Evolutionary conservation across 225 moss, liverwort and hornwort genomes (phyloP).

Genomic region (Lunularia cruciata): DNA sequence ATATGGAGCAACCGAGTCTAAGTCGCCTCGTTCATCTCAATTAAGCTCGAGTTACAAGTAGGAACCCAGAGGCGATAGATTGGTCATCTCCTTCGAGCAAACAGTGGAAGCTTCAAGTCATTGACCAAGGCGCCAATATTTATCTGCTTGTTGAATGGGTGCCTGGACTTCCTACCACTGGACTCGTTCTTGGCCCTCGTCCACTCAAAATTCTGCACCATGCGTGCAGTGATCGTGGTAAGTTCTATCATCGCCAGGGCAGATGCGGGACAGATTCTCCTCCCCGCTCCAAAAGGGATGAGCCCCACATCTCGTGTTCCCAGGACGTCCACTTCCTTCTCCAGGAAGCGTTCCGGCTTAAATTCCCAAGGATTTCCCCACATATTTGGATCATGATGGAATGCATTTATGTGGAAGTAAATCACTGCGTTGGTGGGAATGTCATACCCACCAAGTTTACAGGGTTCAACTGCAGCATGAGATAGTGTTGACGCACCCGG

Average conservation of each 20-base stretch:
- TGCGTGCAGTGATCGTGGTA: conserved; percentile 4
- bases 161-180: no score
- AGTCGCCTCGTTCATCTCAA: no score
- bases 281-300: conserved; percentile 19
- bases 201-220: conserved; percentile 28
- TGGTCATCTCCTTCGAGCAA: no score
- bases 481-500: conserved; percentile 40
- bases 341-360: conserved; percentile 47
- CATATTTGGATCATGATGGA: conserved; percentile 46
- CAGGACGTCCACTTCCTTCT: conserved; percentile 16
- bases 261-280: conserved; percentile 15
- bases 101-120: no score
- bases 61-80: no score
- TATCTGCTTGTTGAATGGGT: no score
- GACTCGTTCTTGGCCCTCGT: no score
- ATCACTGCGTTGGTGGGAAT: conserved; percentile 51
- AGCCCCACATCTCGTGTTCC: conserved; percentile 4
- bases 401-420: conserved; percentile 45
- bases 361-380: conserved; percentile 50
- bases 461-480: conserved; percentile 32
- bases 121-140: no score
- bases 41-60: no score
- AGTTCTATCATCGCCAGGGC: background rate
- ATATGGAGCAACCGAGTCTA: no score
- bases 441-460: conserved; percentile 50